Evolutionary conservation across 768 basidiomycete genomes (phyloP), one percentile per base, ranked within the genome.

Genomic region (Lanmaoa pseudosensibilis): DNA sequence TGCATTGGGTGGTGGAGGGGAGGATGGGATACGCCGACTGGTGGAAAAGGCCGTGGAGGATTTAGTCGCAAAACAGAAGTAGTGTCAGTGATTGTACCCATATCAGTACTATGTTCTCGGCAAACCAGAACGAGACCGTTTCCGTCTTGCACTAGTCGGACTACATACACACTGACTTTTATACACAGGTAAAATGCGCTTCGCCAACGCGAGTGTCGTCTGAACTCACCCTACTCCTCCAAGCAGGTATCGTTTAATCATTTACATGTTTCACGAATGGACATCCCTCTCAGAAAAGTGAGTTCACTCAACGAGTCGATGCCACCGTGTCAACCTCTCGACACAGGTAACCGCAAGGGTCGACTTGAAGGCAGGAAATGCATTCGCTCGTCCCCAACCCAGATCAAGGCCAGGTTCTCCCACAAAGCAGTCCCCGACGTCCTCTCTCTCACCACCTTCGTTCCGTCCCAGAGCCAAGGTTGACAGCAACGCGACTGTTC

Each of bases 31-130:
- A 46, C 73, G 75, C 48, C 71, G 64, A 16, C 50, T 84, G 66
- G 77, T 91, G 34, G 83, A 84, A 67, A 83, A 75, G 60, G 73
- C 83, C 4, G 87, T 88, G 9, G 77, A 83, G 60, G 78, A 81
- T 21, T 75, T 82, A 7, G 65, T 88, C 58, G 79, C 77, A 78
- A 82, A 64, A 38, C 36, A 50, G 7, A 25, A 46, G 44, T 54
- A 45, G 34, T 40, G 27, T 32, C n/a, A n/a, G n/a, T 5, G 32
- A 4, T 32, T n/a, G n/a, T 32, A 21, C 32, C 27, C 27, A 32
- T 4, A 13, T 30, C 18, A 25, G 30, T 32, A n/a, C 5, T 32
- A 15, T 48, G 11, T 51, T n/a, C 33, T 53, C 52, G 52, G 58
- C 52, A 56, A 59, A 50, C 34, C 43, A n/a, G 49, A 48, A 48